Evolutionary conservation across 345 rosid species (phyloP).

Genomic region (Dipteronia sinensis): DNA sequence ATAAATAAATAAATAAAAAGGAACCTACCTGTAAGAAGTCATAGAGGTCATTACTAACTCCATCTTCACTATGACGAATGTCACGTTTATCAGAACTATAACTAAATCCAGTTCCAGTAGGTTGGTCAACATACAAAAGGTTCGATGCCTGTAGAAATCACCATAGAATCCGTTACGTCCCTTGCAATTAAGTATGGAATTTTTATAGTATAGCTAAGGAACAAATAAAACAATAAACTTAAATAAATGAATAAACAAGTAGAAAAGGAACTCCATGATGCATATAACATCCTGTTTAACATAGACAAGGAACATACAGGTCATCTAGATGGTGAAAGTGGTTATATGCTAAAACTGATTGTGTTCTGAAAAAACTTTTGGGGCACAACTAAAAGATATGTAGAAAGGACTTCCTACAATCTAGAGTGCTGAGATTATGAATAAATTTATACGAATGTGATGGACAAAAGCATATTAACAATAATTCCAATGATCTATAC

Average conservation of each 20-base stretch:
- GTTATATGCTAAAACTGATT: no score
- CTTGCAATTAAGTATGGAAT: neutral
- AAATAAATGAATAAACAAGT: neutral
- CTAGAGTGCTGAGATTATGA: no score
- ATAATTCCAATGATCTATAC: neutral
- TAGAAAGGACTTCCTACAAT: no score
- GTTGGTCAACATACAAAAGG: conserved; percentile 95
- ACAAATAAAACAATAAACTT: neutral
- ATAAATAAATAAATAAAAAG: neutral
- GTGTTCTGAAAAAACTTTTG: no score
- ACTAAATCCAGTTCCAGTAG: conserved; percentile 97
- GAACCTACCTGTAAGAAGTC: conserved; percentile 91
- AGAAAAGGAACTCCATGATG: neutral
- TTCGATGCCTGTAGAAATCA: conserved; percentile 72
- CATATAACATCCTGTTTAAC: neutral
- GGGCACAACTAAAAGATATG: no score
- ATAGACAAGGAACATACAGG: no score
- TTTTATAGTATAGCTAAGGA: neutral
- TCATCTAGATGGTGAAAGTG: no score
- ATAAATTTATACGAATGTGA: neutral
- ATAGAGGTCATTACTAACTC: conserved; percentile 88
- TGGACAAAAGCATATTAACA: neutral
- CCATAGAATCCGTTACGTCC: conserved; percentile 10
- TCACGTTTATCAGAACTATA: conserved; percentile 85
- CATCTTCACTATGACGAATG: conserved; percentile 80